phyloP scores from a whole-genome alignment of 2,329 filamentous ascomycete genomes.

The Paracamarosporium sp. region DNA sequence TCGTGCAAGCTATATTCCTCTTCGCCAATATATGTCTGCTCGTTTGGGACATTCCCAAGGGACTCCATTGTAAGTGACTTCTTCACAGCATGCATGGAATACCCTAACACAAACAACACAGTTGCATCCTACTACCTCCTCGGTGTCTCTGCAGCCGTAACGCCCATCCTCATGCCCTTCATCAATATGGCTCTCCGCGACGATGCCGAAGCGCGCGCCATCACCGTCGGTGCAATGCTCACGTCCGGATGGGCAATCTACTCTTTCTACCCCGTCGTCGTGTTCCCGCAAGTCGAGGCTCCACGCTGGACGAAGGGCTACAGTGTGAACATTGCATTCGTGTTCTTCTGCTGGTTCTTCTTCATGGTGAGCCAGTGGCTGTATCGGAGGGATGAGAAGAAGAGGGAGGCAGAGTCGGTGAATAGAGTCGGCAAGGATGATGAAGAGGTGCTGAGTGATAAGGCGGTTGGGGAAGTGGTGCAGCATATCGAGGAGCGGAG shows the following conservation, averaged over 20 bases:
- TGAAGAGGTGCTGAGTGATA: constrained; percentile 32
- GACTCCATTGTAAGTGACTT: no score
- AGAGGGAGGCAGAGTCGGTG: constrained; percentile 13
- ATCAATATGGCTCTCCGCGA: constrained; percentile 46
- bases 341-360: constrained; percentile 52
- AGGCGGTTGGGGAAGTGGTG: constrained; percentile 24
- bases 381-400: constrained; percentile 41
- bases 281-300: constrained; percentile 46
- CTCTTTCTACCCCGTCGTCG: constrained; percentile 44
- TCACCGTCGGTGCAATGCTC: constrained; percentile 58
- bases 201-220: constrained; percentile 57
- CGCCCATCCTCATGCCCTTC: constrained; percentile 46
- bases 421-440: constrained; percentile 28
- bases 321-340: constrained; percentile 56
- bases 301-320: constrained; percentile 59
- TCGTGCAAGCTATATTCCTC: constrained; percentile 49
- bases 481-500: constrained; percentile 27
- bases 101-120: no score
- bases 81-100: no score
- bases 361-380: constrained; percentile 50
- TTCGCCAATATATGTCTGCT: constrained; percentile 57
- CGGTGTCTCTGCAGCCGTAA: constrained; percentile 42
- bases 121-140: constrained; percentile 45
- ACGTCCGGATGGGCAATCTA: constrained; percentile 44
- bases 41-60: constrained; percentile 58